Evolutionary conservation across 495 filamentous ascomycete genomes (phyloP), one percentile per base, ranked within the genome.

Genomic region (Talaromyces borbonicus): DNA sequence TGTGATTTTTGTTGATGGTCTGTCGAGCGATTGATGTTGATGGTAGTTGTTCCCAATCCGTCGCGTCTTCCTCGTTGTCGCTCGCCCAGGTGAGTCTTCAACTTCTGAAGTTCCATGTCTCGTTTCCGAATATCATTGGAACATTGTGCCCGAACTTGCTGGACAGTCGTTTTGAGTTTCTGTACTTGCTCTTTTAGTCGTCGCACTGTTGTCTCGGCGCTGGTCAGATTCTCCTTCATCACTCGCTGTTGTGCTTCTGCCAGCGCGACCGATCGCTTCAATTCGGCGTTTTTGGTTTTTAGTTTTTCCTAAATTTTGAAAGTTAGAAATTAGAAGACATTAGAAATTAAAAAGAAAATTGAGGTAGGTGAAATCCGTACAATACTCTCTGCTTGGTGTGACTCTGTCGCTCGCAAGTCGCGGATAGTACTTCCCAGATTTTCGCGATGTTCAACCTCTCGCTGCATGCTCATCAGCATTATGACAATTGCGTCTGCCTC

Each of bases 121-220:
- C 90, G 79, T 56, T 94, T 90, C 47, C 92, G 81, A 9, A 97
- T 75, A 54, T 98, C 92, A 56, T 88, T 96, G 25, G 87, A 85
- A 60, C 87, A 95, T 54, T 90, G 81, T 4, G 81, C 76, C 32
- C 89, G 76, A 9, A 93, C 86, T 58, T 97, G 90, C 27, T 78
- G 72, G 1, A 94, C 73, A 7, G 82, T 74, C 0, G 75, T 75
- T 59, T 90, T 93, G 57, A 87, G 74, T 20, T 84, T 77, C 27
- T 75, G 74, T 36, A 87, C 73, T 56, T 97, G 87, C 22, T 95
- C 90, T 49, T 85, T 84, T 30, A 95, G 68, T 12, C 68, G 69
- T 42, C 80, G 74, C 18, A 84, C 71, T 1, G 73, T 78, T 7
- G 74, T 65, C 60, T 98, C 92, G 26, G 84, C 78, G 20, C 74